A percentile compares a stretch with the other conserved stretches of the same genome.
These are phyloP conservation scores for Xerocomus spinulosus DNA, from an alignment of 768 basidiomycete species.

Conservation along the genomic window DNA sequence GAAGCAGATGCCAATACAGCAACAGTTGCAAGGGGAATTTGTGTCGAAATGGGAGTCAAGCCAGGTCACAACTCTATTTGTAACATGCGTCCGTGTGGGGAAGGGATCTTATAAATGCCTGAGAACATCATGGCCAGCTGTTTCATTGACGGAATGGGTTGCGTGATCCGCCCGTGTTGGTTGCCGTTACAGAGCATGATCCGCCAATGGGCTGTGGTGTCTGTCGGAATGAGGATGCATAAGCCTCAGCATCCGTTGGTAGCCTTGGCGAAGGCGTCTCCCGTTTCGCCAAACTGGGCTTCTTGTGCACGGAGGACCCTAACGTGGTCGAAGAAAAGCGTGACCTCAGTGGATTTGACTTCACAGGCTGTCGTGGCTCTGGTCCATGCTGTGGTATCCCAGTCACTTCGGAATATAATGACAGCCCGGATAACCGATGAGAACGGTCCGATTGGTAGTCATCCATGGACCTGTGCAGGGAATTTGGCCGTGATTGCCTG, in stretches of 20 bases:
- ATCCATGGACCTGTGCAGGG: conserved; percentile 29
- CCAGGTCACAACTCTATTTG: conserved; percentile 16
- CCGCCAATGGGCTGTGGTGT: conserved; percentile 30
- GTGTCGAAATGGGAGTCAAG: conserved; percentile 3
- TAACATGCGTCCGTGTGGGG: conserved; percentile 24
- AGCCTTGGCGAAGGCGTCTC: conserved; percentile 26
- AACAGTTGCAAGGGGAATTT: conserved; percentile 12
- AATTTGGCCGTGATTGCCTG: conserved; percentile 41
- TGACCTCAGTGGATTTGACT: conserved; percentile 40
- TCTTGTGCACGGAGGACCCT: conserved; percentile 34
- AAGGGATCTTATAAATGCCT: conserved; percentile 6
- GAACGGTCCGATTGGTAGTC: conserved; percentile 24
- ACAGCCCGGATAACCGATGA: conserved; percentile 42
- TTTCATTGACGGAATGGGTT: conserved; percentile 52
- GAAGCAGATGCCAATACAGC: conserved; percentile 13
- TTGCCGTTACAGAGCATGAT: conserved; percentile 40
- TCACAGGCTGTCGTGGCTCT: conserved; percentile 71
- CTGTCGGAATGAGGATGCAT: conserved; percentile 47
- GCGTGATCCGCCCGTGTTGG: conserved; percentile 42
- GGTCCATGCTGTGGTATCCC: conserved; percentile 57
- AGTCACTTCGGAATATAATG: conserved; percentile 67
- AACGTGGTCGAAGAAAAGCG: conserved; percentile 47
- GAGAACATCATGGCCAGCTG: conserved; percentile 6
- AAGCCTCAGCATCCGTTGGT: conserved; percentile 56
- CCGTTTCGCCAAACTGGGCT: conserved; percentile 27